Evolutionary conservation across 164 flowering plant genomes (phyloP).

Genomic region (Santalum album): DNA sequence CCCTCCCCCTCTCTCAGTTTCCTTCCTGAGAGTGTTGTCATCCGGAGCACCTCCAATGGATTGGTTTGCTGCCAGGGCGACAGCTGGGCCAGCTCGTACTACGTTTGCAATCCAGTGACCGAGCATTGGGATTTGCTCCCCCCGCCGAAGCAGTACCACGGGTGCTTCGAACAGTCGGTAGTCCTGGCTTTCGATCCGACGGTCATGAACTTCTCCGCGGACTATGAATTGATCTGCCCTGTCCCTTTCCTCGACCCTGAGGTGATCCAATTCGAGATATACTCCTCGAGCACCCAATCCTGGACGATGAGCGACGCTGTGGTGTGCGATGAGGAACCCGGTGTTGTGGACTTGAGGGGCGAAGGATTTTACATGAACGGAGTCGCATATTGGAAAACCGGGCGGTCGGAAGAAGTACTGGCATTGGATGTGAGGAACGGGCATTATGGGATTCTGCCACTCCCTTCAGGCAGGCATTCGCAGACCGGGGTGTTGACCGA

Average conservation of each 20-base stretch:
- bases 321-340: slow-evolving; percentile 3
- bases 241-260: neutral
- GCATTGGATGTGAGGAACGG: neutral
- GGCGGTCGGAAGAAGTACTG: neutral
- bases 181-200: slow-evolving; percentile 22
- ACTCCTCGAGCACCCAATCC: slow-evolving; percentile 12
- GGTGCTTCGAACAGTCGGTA: neutral
- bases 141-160: slow-evolving; percentile 11
- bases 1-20: slow-evolving; percentile 9
- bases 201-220: slow-evolving; percentile 1
- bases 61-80: slow-evolving; percentile 16
- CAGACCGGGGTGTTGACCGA: neutral
- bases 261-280: slow-evolving; percentile 15
- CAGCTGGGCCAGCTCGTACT: slow-evolving; percentile 4
- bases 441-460: neutral
- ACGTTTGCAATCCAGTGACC: slow-evolving; percentile 21
- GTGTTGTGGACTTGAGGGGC: neutral
- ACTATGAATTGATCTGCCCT: slow-evolving; percentile 17
- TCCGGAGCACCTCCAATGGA: slow-evolving; percentile 16
- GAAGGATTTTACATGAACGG: slow-evolving; percentile 16
- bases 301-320: slow-evolving; percentile 9
- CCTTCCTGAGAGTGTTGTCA: slow-evolving; percentile 9
- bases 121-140: slow-evolving; percentile 13
- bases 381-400: neutral
- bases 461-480: neutral